Conservation (phyloP, 2,329 filamentous ascomycete species). For the Penicillium sp. region DNA sequence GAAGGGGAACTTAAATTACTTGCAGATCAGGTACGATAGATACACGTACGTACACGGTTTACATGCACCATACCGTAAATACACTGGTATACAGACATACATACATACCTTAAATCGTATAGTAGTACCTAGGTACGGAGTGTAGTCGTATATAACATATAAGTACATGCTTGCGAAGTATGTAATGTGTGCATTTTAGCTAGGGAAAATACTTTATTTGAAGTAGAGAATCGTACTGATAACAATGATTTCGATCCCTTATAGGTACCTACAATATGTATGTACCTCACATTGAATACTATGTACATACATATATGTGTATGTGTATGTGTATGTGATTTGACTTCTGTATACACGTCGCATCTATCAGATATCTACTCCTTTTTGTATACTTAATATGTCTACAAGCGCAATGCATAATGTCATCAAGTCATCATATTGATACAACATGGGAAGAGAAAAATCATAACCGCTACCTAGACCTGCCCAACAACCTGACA, state of each 20-base stretch:
- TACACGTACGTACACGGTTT: constrained; percentile 13
- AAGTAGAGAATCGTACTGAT: neutral
- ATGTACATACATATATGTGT: no score
- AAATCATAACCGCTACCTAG: neutral
- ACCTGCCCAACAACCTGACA: neutral
- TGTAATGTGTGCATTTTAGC: neutral
- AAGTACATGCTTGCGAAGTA: neutral
- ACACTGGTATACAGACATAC: neutral
- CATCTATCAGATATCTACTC: neutral
- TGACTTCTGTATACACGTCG: neutral
- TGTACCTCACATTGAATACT: neutral
- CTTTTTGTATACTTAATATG: neutral
- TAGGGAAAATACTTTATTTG: neutral
- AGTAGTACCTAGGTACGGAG: no score
- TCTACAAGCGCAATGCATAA: neutral
- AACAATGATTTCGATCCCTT: no score
- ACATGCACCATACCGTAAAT: neutral
- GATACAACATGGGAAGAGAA: neutral
- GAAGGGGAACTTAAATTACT: constrained; percentile 16
- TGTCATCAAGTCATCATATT: constrained; percentile 1
- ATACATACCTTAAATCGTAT: neutral
- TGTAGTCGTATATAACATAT: no score
- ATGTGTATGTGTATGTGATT: no score
- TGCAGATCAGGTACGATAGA: constrained; percentile 18
- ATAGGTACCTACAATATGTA: no score